These are phyloP conservation scores for Rhazya stricta DNA, from an alignment of 257 asterid genomes.

Conservation along the genomic window DNA sequence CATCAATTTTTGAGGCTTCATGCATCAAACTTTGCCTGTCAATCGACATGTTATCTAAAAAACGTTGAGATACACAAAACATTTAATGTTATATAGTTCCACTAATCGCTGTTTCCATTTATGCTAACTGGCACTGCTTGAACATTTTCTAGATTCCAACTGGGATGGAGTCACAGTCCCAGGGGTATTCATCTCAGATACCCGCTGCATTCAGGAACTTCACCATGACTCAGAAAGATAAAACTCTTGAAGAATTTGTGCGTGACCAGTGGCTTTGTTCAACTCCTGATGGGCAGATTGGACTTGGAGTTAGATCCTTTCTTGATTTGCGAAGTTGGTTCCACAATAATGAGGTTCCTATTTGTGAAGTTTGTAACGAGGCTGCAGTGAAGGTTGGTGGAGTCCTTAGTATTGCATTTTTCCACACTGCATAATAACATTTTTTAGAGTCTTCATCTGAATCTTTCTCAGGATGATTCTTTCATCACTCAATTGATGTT, in stretches of 20 bases:
- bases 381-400: slow-evolving; percentile 78
- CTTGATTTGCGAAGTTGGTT: slow-evolving; percentile 95
- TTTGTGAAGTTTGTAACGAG: slow-evolving; percentile 91
- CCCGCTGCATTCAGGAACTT: slow-evolving; percentile 75
- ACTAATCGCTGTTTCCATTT: not conserved
- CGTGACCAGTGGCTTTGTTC: slow-evolving; percentile 80
- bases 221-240: slow-evolving; percentile 75
- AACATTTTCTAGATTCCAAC: slow-evolving; percentile 39
- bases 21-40: not conserved
- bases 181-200: slow-evolving; percentile 44
- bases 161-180: slow-evolving; percentile 48
- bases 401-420: not conserved
- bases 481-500: not conserved
- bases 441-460: not conserved
- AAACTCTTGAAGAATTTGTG: slow-evolving; percentile 60
- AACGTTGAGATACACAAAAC: not conserved
- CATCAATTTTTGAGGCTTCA: not conserved
- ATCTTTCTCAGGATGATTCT: not conserved
- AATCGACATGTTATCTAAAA: not conserved
- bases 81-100: not conserved
- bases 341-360: slow-evolving; percentile 63
- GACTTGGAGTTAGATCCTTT: slow-evolving; percentile 84
- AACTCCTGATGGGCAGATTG: slow-evolving; percentile 53
- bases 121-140: not conserved
- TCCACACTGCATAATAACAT: not conserved